phyloP scores from a whole-genome alignment of 768 basidiomycete species.

The Austroboletus festivus region DNA sequence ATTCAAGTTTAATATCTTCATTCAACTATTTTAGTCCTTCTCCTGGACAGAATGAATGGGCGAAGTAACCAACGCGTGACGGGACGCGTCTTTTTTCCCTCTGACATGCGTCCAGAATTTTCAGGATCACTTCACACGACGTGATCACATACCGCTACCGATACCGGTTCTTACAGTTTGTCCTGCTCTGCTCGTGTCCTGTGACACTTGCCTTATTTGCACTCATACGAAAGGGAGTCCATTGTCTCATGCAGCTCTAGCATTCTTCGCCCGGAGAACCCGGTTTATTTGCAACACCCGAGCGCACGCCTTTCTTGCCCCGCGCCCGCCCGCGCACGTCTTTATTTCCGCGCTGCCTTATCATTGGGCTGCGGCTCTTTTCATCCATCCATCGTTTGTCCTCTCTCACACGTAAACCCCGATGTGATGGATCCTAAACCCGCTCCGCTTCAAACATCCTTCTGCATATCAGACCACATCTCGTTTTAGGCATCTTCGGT shows the following conservation, averaged over 20 bases:
- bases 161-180: constrained; percentile 6
- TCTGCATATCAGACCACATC: constrained; percentile 15
- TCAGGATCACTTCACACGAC: constrained; percentile 12
- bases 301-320: constrained; percentile 19
- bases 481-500: constrained; percentile 21
- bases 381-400: background rate
- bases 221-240: constrained; percentile 14
- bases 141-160: constrained; percentile 12
- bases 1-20: background rate
- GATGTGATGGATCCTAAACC: constrained; percentile 12
- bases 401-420: constrained; percentile 29
- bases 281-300: constrained; percentile 28
- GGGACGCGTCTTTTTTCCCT: constrained; percentile 19
- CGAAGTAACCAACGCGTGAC: constrained; percentile 23
- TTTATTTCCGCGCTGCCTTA: constrained; percentile 26
- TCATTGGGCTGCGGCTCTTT: constrained; percentile 11
- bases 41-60: constrained; percentile 11
- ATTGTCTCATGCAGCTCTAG: constrained; percentile 24
- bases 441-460: constrained; percentile 10
- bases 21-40: constrained; percentile 4
- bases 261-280: constrained; percentile 21
- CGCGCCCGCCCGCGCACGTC: constrained; percentile 15
- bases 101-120: constrained; percentile 22
- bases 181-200: constrained; percentile 6
- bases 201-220: constrained; percentile 19